These are phyloP conservation scores for Hyphopichia wangnamkhiaoensis DNA, from an alignment of 1,139 yeast genomes.

Conservation along the genomic window DNA sequence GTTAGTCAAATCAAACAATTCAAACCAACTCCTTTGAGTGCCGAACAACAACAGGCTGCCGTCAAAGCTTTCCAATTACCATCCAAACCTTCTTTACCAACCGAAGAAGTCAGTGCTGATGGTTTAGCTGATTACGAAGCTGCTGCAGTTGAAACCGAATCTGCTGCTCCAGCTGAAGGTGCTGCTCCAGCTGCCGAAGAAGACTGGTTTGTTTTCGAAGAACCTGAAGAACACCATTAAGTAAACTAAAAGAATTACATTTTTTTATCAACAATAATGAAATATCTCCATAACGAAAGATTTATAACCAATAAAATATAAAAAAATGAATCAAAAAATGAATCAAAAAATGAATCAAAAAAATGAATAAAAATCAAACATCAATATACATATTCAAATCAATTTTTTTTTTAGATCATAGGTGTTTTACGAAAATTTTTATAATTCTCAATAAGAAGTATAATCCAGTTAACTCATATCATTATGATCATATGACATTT, in stretches of 20 bases:
- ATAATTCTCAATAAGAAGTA: background rate
- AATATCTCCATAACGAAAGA: too few relatives aligned
- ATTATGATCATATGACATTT: background rate
- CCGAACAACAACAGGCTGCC: constrained; percentile 73
- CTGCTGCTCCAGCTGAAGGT: constrained; percentile 37
- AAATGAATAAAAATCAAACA: too few relatives aligned
- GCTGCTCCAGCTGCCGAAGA: constrained; percentile 55
- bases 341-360: constrained; percentile 6
- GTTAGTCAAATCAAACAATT: constrained; percentile 82
- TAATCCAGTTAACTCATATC: background rate
- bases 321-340: constrained; percentile 6
- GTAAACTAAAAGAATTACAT: too few relatives aligned
- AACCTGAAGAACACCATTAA: constrained; percentile 68
- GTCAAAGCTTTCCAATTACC: constrained; percentile 85
- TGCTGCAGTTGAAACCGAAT: constrained; percentile 70
- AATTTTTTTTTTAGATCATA: too few relatives aligned
- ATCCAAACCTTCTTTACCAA: constrained; percentile 69
- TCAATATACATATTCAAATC: too few relatives aligned
- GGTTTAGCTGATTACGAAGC: constrained; percentile 76
- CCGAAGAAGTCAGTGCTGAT: constrained; percentile 71
- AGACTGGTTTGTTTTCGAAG: constrained; percentile 85
- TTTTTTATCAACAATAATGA: background rate
- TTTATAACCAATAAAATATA: too few relatives aligned
- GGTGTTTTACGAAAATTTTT: too few relatives aligned
- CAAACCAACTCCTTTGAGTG: constrained; percentile 78